Percentiles rank a stretch among this genome's conserved stretches.
These are phyloP conservation scores for Lepidium campestre DNA, from an alignment of 441 rosid species.

Conservation along the genomic window DNA sequence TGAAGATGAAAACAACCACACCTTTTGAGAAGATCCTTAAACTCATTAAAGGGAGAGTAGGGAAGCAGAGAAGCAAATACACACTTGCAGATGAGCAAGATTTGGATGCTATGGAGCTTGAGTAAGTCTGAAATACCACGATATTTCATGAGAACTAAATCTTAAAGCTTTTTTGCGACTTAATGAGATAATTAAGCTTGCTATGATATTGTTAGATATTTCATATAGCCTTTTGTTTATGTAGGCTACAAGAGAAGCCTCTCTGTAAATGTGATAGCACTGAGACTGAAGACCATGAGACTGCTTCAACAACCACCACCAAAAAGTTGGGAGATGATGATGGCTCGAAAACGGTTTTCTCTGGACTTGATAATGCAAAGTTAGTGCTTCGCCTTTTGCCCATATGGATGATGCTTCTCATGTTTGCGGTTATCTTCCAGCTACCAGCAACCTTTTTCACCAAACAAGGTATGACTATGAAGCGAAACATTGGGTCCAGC, in stretches of 20 bases:
- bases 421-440: slow-evolving; percentile 86
- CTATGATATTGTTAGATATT: no score
- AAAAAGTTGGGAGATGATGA: slow-evolving; percentile 26
- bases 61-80: slow-evolving; percentile 35
- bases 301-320: slow-evolving; percentile 12
- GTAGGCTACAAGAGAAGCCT: slow-evolving; percentile 77
- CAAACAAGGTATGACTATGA: slow-evolving; percentile 88
- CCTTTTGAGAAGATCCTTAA: slow-evolving; percentile 28
- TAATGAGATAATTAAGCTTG: neutral
- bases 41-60: slow-evolving; percentile 33
- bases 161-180: slow-evolving; percentile 33
- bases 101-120: slow-evolving; percentile 50
- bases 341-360: slow-evolving; percentile 20
- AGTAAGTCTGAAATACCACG: slow-evolving; percentile 42
- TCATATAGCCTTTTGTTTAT: neutral
- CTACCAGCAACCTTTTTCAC: slow-evolving; percentile 88
- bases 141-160: slow-evolving; percentile 17
- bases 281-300: slow-evolving; percentile 28
- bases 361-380: slow-evolving; percentile 38
- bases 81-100: slow-evolving; percentile 37
- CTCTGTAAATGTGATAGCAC: slow-evolving; percentile 41
- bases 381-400: slow-evolving; percentile 67
- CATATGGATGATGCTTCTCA: slow-evolving; percentile 86
- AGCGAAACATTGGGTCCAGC: slow-evolving; percentile 51
- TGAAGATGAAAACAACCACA: slow-evolving; percentile 5